A percentile compares a stretch with the other conserved stretches of the same genome.
phyloP scores from a whole-genome alignment of 441 rosid species.

The Oxalis stricta region DNA sequence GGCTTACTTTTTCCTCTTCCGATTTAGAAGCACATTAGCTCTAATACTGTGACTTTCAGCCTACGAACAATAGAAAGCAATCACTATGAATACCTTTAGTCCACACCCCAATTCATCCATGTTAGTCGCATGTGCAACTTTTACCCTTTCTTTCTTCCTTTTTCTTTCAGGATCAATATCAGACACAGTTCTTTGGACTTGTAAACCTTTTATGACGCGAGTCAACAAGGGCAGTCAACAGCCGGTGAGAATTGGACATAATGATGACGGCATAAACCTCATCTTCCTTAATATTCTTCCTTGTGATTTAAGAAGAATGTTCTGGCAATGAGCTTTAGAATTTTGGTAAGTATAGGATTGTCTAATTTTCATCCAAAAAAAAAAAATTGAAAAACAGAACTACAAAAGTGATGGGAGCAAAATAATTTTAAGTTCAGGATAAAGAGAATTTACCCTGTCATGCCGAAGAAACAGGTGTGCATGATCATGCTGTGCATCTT shows the following conservation, averaged over 20 bases:
- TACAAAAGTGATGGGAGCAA: no score
- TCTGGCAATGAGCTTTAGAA: conserved; percentile 32
- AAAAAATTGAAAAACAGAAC: neutral
- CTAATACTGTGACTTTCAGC: conserved; percentile 84
- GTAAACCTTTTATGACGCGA: conserved; percentile 73
- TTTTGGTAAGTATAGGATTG: neutral
- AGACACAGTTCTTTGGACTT: conserved; percentile 88
- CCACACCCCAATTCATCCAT: neutral
- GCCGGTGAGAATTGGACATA: conserved; percentile 77
- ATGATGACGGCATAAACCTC: conserved; percentile 94
- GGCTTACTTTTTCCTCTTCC: conserved; percentile 78
- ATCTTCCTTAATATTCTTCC: conserved; percentile 89
- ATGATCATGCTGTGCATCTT: conserved; percentile 83
- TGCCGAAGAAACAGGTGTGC: conserved; percentile 90
- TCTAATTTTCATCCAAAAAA: neutral
- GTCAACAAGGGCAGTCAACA: conserved; percentile 92
- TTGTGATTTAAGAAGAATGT: conserved; percentile 96
- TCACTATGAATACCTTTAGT: neutral
- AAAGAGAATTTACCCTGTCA: conserved; percentile 49
- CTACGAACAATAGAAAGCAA: conserved; percentile 26
- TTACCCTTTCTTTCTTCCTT: conserved; percentile 91
- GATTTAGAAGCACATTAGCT: conserved; percentile 73
- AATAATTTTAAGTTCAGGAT: no score
- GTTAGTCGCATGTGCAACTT: conserved; percentile 8
- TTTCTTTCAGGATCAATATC: conserved; percentile 98